Percentiles rank a stretch among this genome's conserved stretches.
These are phyloP conservation scores for Solanum sitiens DNA, from an alignment of 257 asterid species.

Conservation along the genomic window DNA sequence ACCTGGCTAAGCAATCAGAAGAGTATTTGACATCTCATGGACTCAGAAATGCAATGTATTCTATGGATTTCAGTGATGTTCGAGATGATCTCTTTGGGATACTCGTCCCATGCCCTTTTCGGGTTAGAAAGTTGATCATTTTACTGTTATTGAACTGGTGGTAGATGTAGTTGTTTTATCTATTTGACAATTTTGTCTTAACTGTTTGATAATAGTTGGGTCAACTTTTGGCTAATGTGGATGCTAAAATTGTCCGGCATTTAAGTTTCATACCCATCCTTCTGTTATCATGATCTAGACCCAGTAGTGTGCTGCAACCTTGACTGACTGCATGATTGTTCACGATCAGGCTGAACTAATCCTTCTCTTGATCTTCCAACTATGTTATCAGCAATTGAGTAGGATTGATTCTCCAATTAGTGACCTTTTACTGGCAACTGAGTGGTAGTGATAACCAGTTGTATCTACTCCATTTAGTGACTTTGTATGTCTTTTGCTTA, in stretches of 20 bases:
- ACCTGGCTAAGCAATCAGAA: conserved; percentile 67
- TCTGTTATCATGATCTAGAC: not conserved
- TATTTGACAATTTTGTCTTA: not conserved
- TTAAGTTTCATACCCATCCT: not conserved
- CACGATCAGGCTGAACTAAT: not conserved
- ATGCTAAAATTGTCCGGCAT: not conserved
- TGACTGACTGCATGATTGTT: not conserved
- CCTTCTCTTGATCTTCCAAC: not conserved
- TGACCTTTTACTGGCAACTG: not conserved
- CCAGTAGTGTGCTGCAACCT: not conserved
- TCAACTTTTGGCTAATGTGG: not conserved
- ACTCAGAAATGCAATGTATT: conserved; percentile 63
- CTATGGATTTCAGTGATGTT: conserved; percentile 39
- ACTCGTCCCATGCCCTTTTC: conserved; percentile 60
- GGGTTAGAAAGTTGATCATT: conserved; percentile 39
- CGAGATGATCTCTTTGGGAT: conserved; percentile 77
- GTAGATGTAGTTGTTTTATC: not conserved
- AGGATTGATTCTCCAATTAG: not conserved
- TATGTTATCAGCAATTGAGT: not conserved
- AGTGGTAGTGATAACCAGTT: not conserved
- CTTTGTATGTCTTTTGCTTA: not conserved
- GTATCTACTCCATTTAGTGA: not conserved
- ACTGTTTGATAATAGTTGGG: not conserved
- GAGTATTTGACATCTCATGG: conserved; percentile 66
- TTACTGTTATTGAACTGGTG: not conserved